These are phyloP conservation scores for Leccinum pallidistipes DNA, from an alignment of 1,284 basidiomycete species.

Conservation along the genomic window DNA sequence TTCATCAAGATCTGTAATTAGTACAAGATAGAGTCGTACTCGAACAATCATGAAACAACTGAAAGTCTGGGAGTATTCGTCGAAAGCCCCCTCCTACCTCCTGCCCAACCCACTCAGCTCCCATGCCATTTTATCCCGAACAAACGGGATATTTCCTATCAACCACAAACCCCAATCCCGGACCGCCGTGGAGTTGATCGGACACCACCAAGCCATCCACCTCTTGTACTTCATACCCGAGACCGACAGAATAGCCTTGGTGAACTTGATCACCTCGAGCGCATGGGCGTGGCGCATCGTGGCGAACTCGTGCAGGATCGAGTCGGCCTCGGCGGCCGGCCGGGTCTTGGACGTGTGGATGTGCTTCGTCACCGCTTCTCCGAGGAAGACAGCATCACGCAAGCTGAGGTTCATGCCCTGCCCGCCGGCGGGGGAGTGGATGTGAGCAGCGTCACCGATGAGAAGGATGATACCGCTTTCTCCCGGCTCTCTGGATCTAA, in stretches of 20 bases:
- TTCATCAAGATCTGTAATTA: not conserved
- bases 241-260: constrained; percentile 24
- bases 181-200: constrained; percentile 13
- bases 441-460: constrained; percentile 47
- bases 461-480: constrained; percentile 32
- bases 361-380: not conserved
- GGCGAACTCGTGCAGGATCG: constrained; percentile 21
- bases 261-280: constrained; percentile 25
- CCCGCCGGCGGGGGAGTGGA: constrained; percentile 46
- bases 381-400: not conserved
- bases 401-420: constrained; percentile 50
- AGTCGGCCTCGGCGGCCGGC: constrained; percentile 19
- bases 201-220: constrained; percentile 24
- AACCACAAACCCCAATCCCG: constrained; percentile 25
- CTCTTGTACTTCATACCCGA: constrained; percentile 7
- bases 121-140: constrained; percentile 23
- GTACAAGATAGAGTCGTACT: not conserved
- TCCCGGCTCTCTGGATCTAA: constrained; percentile 8
- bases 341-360: not conserved
- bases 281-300: constrained; percentile 21
- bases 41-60: not conserved
- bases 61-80: not conserved
- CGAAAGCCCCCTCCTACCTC: not conserved
- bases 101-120: constrained; percentile 28
- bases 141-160: constrained; percentile 12